phyloP scores from a whole-genome alignment of 1,284 basidiomycete species.

The Cystobasidium sp. region DNA sequence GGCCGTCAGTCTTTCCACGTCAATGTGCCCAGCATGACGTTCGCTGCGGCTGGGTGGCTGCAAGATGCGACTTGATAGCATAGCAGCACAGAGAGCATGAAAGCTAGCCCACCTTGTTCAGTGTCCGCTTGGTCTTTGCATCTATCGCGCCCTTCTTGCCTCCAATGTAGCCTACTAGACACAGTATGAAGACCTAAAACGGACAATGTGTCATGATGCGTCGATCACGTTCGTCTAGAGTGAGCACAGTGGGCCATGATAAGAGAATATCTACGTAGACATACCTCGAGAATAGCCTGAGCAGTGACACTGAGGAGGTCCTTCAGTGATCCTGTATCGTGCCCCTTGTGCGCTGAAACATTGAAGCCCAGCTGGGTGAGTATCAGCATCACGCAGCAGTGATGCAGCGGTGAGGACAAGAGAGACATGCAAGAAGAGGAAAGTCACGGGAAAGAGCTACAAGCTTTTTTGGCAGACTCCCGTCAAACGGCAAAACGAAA shows the following conservation, averaged over 20 bases:
- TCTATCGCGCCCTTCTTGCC: conserved; percentile 58
- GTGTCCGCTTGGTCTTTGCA: conserved; percentile 55
- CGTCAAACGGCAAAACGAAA: too few relatives aligned
- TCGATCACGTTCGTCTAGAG: conserved; percentile 15
- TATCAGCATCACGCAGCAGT: conserved; percentile 10
- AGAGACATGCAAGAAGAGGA: too few relatives aligned
- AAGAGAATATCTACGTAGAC: background rate
- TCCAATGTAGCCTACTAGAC: conserved; percentile 57
- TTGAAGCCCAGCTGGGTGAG: conserved; percentile 31
- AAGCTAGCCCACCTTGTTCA: conserved; percentile 38
- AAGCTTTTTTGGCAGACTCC: too few relatives aligned
- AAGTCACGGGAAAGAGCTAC: too few relatives aligned
- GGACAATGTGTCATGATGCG: background rate
- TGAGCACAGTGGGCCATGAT: background rate
- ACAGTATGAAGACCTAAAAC: conserved; percentile 27
- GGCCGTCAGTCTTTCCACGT: background rate
- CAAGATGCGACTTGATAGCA: background rate
- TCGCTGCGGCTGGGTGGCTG: background rate
- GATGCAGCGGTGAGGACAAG: too few relatives aligned
- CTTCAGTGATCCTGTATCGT: conserved; percentile 20
- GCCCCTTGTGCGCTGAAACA: conserved; percentile 13
- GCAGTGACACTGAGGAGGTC: conserved; percentile 28
- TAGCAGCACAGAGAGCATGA: background rate
- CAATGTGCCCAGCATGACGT: background rate
- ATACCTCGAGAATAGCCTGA: conserved; percentile 27